Evolutionary conservation across 2,329 filamentous ascomycete genomes (phyloP).

Genomic region (Pseudogymnoascus sp.): DNA sequence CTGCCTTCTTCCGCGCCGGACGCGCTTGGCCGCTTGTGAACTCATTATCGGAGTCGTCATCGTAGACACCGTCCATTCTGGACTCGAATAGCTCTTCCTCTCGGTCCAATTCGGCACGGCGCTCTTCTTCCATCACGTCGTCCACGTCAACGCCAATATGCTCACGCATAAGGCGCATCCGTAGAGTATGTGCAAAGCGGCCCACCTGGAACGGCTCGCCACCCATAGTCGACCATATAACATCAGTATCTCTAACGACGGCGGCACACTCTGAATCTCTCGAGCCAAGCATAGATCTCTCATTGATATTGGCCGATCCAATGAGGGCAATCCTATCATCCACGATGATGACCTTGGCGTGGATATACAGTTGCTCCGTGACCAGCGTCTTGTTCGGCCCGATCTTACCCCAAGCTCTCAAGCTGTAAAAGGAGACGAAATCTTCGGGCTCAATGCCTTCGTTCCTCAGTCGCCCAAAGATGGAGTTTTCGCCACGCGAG

Average conservation of each 20-base stretch:
- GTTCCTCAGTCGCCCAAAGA: constrained; percentile 76
- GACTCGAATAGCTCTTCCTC: constrained; percentile 43
- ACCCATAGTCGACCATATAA: constrained; percentile 86
- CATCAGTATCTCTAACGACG: constrained; percentile 84
- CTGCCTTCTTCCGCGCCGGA: constrained; percentile 37
- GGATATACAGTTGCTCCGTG: constrained; percentile 95
- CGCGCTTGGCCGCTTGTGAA: not conserved
- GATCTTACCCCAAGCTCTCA: constrained; percentile 88
- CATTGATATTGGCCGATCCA: constrained; percentile 97
- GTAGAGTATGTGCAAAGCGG: constrained; percentile 84
- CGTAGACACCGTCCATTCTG: constrained; percentile 56
- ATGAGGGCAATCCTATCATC: constrained; percentile 91
- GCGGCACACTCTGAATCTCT: constrained; percentile 89
- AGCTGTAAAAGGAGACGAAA: constrained; percentile 89
- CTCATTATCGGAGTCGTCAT: constrained; percentile 33
- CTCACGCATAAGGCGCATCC: constrained; percentile 90
- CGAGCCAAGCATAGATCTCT: constrained; percentile 85
- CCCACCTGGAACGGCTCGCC: constrained; percentile 83
- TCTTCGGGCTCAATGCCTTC: constrained; percentile 84
- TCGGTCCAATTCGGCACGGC: constrained; percentile 55
- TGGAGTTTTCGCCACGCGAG: constrained; percentile 82
- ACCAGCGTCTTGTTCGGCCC: constrained; percentile 72
- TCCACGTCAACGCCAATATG: constrained; percentile 95
- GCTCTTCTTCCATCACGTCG: constrained; percentile 72
- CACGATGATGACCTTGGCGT: constrained; percentile 93